These are phyloP conservation scores for Pelargonium nanum DNA, from an alignment of 345 rosid genomes.

Conservation along the genomic window DNA sequence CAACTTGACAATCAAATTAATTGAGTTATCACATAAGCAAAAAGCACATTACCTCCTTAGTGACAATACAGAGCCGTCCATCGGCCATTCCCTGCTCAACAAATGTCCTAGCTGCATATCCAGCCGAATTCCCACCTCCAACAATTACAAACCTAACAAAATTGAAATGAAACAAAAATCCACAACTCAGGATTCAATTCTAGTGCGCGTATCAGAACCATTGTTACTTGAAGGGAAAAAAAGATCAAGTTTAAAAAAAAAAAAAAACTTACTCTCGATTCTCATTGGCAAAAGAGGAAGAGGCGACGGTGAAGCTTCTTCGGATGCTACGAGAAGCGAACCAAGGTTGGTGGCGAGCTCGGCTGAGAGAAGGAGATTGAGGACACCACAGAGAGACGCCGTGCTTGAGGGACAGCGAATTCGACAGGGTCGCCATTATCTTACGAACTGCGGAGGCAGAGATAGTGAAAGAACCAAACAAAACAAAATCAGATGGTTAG, in stretches of 20 bases:
- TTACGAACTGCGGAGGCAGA: constrained; percentile 28
- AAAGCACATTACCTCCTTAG: constrained; percentile 55
- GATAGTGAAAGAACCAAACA: constrained; percentile 4
- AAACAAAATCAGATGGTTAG: constrained; percentile 15
- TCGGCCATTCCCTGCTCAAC: constrained; percentile 95
- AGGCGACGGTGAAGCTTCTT: constrained; percentile 47
- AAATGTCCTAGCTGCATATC: constrained; percentile 86
- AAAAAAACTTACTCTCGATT: constrained; percentile 58
- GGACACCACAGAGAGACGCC: constrained; percentile 56
- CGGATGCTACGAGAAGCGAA: constrained; percentile 30
- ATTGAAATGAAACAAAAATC: neutral
- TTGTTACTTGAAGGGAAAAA: neutral
- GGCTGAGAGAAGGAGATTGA: constrained; percentile 37
- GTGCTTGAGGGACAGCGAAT: constrained; percentile 37
- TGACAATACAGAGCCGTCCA: constrained; percentile 78
- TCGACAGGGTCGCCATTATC: constrained; percentile 49
- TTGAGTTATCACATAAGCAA: neutral
- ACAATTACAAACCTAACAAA: constrained; percentile 56
- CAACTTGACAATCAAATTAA: neutral
- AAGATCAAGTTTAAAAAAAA: neutral
- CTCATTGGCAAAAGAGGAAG: constrained; percentile 57
- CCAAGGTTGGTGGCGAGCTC: constrained; percentile 23
- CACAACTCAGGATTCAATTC: too few species aligned
- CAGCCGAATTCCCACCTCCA: constrained; percentile 99
- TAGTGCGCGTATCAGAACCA: too few species aligned